Evolutionary conservation across 495 filamentous ascomycete species (phyloP).

Genomic region (Lasiosphaeria hispida): DNA sequence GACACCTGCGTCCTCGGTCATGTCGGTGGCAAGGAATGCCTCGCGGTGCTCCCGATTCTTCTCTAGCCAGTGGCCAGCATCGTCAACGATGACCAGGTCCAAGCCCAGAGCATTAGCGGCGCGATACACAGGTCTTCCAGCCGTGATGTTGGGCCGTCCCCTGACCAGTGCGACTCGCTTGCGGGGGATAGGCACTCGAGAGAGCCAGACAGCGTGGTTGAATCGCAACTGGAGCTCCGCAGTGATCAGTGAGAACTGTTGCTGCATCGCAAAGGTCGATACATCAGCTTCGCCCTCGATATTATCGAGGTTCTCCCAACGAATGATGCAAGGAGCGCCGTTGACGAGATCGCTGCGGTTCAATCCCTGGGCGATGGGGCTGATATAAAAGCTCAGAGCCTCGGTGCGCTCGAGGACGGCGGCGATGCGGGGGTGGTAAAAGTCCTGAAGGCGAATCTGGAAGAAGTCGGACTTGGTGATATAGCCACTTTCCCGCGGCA

Average conservation of each 20-base stretch:
- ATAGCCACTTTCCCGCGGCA: slow-evolving; percentile 21
- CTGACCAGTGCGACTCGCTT: slow-evolving; percentile 38
- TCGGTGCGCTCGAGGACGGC: slow-evolving; percentile 10
- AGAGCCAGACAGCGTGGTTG: slow-evolving; percentile 28
- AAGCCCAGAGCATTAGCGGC: slow-evolving; percentile 45
- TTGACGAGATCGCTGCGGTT: slow-evolving; percentile 15
- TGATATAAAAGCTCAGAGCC: slow-evolving; percentile 14
- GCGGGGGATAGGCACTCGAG: slow-evolving; percentile 19
- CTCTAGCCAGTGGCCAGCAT: slow-evolving; percentile 48
- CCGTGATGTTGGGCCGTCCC: slow-evolving; percentile 37
- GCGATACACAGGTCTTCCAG: slow-evolving; percentile 33
- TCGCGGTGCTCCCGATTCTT: slow-evolving; percentile 38
- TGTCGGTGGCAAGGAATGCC: slow-evolving; percentile 32
- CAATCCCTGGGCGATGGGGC: neutral
- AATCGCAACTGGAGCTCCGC: slow-evolving; percentile 19
- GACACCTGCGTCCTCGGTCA: slow-evolving; percentile 32
- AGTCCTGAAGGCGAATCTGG: slow-evolving; percentile 26
- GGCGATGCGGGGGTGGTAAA: slow-evolving; percentile 12
- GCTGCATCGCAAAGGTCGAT: no score
- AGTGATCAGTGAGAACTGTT: slow-evolving; percentile 6
- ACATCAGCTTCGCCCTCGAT: no score
- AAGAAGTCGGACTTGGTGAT: slow-evolving; percentile 23
- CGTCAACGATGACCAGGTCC: slow-evolving; percentile 46
- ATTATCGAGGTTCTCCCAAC: slow-evolving; percentile 23
- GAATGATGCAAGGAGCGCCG: slow-evolving; percentile 22